Evolutionary conservation across 1,284 basidiomycete genomes (phyloP).

Genomic region (Heliocybe sulcata): DNA sequence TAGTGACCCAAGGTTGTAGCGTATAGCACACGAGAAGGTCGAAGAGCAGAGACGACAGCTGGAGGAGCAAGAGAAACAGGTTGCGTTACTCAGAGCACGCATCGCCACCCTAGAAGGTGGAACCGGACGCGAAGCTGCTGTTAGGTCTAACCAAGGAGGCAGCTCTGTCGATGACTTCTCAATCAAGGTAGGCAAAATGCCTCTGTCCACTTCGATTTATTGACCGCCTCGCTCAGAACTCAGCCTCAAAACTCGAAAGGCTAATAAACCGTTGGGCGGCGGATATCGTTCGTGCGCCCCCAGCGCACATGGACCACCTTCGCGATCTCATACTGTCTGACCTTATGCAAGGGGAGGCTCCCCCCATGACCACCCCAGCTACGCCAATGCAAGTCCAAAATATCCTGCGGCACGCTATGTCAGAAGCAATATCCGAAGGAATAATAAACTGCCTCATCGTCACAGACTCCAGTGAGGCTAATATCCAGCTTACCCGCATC

Average conservation of each 20-base stretch:
- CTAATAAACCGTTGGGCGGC: slow-evolving; percentile 79
- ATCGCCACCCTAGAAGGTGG: slow-evolving; percentile 60
- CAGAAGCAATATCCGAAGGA: slow-evolving; percentile 70
- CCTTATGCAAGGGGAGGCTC: slow-evolving; percentile 39
- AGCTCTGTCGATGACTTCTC: slow-evolving; percentile 77
- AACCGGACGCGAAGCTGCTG: slow-evolving; percentile 26
- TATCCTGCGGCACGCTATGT: slow-evolving; percentile 68
- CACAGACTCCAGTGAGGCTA: slow-evolving; percentile 69
- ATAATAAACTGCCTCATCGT: slow-evolving; percentile 77
- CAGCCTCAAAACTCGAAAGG: slow-evolving; percentile 71
- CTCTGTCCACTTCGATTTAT: background rate
- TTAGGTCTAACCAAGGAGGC: slow-evolving; percentile 32
- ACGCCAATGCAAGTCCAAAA: slow-evolving; percentile 68
- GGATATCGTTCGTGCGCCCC: slow-evolving; percentile 55
- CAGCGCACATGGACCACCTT: slow-evolving; percentile 43
- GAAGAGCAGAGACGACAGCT: slow-evolving; percentile 72
- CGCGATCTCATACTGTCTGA: slow-evolving; percentile 56
- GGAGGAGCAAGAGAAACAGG: slow-evolving; percentile 76
- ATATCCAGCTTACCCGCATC: slow-evolving; percentile 71
- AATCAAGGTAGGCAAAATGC: slow-evolving; percentile 50
- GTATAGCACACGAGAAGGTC: slow-evolving; percentile 81
- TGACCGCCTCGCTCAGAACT: slow-evolving; percentile 37
- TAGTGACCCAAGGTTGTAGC: slow-evolving; percentile 29
- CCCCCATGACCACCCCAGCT: slow-evolving; percentile 27
- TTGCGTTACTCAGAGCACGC: slow-evolving; percentile 60